Evolutionary conservation across 2,329 filamentous ascomycete species (phyloP).

Genomic region (Penicillium sp.): DNA sequence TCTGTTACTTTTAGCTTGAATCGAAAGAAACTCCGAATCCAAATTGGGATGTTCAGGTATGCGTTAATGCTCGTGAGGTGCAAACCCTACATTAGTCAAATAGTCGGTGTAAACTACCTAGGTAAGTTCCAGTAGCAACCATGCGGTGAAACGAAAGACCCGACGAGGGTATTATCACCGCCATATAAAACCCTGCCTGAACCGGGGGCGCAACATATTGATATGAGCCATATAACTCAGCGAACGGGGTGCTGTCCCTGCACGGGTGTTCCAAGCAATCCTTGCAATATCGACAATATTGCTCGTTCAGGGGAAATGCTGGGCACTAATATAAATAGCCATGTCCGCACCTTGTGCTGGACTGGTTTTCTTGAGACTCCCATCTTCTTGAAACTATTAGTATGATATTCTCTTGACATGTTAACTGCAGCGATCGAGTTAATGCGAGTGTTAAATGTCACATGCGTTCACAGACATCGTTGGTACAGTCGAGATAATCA

Average conservation of each 20-base stretch:
- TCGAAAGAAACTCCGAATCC: not conserved
- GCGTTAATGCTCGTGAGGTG: not conserved
- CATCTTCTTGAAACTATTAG: not conserved
- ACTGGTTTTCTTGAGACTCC: not conserved
- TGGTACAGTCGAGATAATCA: not conserved
- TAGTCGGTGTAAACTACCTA: not conserved
- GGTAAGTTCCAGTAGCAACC: not conserved
- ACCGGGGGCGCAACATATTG: not conserved
- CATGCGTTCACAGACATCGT: not conserved
- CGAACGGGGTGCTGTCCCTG: not conserved
- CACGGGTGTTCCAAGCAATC: no score
- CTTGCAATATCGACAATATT: not conserved
- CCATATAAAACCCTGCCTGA: not conserved
- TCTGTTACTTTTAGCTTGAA: not conserved
- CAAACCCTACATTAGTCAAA: not conserved
- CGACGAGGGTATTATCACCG: not conserved
- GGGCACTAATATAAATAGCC: not conserved
- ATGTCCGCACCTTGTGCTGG: constrained; percentile 9
- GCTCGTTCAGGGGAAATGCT: not conserved
- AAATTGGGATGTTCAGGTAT: not conserved
- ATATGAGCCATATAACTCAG: constrained; percentile 1
- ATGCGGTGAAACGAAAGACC: not conserved
- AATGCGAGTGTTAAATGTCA: no score
- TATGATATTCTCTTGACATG: not conserved
- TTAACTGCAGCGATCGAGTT: not conserved